These are phyloP conservation scores for Epithele typhae DNA, from an alignment of 768 basidiomycete species.

Conservation along the genomic window DNA sequence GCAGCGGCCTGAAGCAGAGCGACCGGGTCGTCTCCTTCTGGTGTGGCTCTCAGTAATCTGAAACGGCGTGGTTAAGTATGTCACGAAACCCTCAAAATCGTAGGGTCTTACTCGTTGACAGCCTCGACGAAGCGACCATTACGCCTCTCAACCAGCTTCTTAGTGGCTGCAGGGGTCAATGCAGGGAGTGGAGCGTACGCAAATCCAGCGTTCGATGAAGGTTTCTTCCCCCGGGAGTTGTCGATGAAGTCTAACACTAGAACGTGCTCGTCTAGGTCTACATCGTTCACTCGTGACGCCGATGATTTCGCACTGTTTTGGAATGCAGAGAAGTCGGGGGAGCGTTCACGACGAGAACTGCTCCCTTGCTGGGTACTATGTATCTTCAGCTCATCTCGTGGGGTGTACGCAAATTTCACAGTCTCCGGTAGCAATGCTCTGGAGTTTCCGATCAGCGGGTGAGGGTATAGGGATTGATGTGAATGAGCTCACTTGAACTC, in stretches of 20 bases:
- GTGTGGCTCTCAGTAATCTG: constrained; percentile 57
- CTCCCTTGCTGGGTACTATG: constrained; percentile 33
- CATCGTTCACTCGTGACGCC: constrained; percentile 23
- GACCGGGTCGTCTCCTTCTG: constrained; percentile 55
- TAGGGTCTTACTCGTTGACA: constrained; percentile 53
- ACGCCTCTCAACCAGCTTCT: constrained; percentile 67
- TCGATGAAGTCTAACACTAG: constrained; percentile 50
- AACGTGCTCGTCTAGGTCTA: constrained; percentile 43
- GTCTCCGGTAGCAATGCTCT: constrained; percentile 82
- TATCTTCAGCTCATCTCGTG: constrained; percentile 54
- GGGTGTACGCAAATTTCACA: constrained; percentile 79
- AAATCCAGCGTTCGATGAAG: constrained; percentile 22
- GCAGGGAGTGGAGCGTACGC: constrained; percentile 33
- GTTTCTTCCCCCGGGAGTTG: constrained; percentile 31
- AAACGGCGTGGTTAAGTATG: not conserved
- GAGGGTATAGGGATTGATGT: not conserved
- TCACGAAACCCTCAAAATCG: not conserved
- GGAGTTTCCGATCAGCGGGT: not conserved
- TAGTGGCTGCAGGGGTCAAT: constrained; percentile 52
- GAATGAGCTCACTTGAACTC: constrained; percentile 66
- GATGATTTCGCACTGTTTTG: constrained; percentile 9
- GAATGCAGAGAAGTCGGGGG: constrained; percentile 38
- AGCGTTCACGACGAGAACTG: constrained; percentile 25
- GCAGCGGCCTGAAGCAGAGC: constrained; percentile 62
- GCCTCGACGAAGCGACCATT: constrained; percentile 62